phyloP scores from a whole-genome alignment of 78 protist species.

The Thecamonas trahens region DNA sequence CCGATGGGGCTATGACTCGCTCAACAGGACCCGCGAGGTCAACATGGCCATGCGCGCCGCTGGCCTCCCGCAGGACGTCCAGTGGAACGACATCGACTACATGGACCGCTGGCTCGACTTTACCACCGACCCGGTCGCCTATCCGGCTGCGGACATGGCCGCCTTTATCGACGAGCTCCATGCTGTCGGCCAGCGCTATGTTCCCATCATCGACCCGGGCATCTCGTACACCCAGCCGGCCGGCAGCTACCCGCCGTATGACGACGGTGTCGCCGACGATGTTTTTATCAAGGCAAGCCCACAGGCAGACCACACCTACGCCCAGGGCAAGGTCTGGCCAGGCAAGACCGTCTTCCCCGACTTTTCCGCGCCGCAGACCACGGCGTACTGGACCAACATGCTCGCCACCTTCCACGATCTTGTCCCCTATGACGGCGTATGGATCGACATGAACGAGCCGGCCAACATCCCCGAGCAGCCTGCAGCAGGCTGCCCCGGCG shows the following conservation, averaged over 20 bases:
- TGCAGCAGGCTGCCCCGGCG: conserved; percentile 55
- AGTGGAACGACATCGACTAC: conserved; percentile 73
- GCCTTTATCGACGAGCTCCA: conserved; percentile 35
- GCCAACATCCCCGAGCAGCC: conserved; percentile 43
- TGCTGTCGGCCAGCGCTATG: conserved; percentile 44
- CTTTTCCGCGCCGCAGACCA: conserved; percentile 41
- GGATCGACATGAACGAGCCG: conserved; percentile 85
- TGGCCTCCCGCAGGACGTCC: conserved; percentile 35
- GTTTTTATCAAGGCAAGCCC: conserved; percentile 1
- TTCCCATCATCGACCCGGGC: conserved; percentile 74
- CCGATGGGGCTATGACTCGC: conserved; percentile 80
- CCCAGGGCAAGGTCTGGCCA: conserved; percentile 75
- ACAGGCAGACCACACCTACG: background rate
- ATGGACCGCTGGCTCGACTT: conserved; percentile 60
- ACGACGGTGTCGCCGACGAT: conserved; percentile 10
- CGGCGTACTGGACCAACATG: conserved; percentile 37
- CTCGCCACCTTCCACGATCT: conserved; percentile 3
- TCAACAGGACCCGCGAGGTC: conserved; percentile 22
- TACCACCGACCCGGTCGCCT: conserved; percentile 55
- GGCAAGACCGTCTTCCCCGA: conserved; percentile 67
- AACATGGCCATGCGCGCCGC: background rate
- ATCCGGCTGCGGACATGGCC: conserved; percentile 18
- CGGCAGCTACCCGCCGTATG: conserved; percentile 22
- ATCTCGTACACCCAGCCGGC: conserved; percentile 24
- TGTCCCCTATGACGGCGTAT: conserved; percentile 13